Evolutionary conservation across 164 flowering plant species (phyloP).

Genomic region (Brasenia schreberi): DNA sequence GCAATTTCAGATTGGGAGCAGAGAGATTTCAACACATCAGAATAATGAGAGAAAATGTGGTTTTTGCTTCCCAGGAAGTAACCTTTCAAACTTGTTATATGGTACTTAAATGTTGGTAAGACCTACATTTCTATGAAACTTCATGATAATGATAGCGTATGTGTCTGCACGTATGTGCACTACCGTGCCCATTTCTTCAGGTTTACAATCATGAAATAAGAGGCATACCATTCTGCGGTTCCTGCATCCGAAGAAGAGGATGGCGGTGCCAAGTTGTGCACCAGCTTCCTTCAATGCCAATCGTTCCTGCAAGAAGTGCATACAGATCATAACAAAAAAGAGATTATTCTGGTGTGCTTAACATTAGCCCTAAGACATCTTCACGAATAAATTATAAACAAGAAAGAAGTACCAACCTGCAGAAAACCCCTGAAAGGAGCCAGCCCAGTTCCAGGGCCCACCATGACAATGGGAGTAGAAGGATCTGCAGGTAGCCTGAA

Average conservation of each 20-base stretch:
- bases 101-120: too few relatives aligned
- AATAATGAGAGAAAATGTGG: too few relatives aligned
- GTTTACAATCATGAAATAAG: neutral
- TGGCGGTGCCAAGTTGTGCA: slow-evolving; percentile 58
- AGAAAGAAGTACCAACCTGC: slow-evolving; percentile 70
- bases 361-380: neutral
- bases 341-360: neutral
- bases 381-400: slow-evolving; percentile 15
- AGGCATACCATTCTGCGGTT: slow-evolving; percentile 55
- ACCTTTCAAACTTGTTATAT: too few relatives aligned
- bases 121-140: too few relatives aligned
- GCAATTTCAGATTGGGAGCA: too few relatives aligned
- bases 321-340: neutral
- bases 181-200: too few relatives aligned
- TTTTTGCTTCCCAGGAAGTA: too few relatives aligned
- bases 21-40: too few relatives aligned
- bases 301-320: slow-evolving; percentile 51
- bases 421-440: slow-evolving; percentile 91
- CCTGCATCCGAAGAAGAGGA: slow-evolving; percentile 83
- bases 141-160: too few relatives aligned
- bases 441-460: slow-evolving; percentile 89
- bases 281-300: slow-evolving; percentile 52
- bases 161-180: too few relatives aligned
- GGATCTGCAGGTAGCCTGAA: slow-evolving; percentile 68
- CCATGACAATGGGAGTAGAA: slow-evolving; percentile 56